Base-by-base conservation (phyloP, 1,139 yeast species). In the Waltiozyma sp. region DNA sequence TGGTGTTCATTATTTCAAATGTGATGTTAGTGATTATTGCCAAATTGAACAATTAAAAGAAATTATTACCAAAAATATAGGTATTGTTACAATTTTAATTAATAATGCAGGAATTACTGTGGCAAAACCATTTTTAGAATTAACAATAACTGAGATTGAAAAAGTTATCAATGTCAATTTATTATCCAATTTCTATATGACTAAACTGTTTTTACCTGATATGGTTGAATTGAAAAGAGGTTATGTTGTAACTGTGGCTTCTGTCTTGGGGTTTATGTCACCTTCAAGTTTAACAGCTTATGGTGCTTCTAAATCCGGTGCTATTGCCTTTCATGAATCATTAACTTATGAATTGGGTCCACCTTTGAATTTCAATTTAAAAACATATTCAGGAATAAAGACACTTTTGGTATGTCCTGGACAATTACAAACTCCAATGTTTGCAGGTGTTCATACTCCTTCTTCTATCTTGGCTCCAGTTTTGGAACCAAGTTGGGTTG, bases 241-340 rank as follows among this genome's bases (percentile, higher is more conserved):
- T 0, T 85, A 80, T 57, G 70, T 91, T 16, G 77, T 89, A 26
- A 84, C 89, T 3, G 67, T 89, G 33, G 87, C 91, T 0, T 85
- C 95, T 0, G 86, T 86, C 0, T 66, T 89, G 44, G 96, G 96
- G 0, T 80, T 82, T 49, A 70, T 84, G 69, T 74, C 94, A 0
- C 96, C 96, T 0, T 91, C 95, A 7, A 66, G 80, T 31, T 66
- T 86, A 44, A 75, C 71, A 37, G 85, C 85, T 0, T 89, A 89
- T 55, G 95, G 96, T 0, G 95, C 96, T 0, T 75, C 94, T 9
- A 89, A 89, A 60, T 81, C 95, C 0, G 96, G 95, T 0, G 61
- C 86, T 28, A 73, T 89, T 42, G 88, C 93, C 0, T 64, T 88
- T 39, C 96, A 89, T 58, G 95, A 86, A 56, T 79, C 91, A 1